Base-by-base conservation (phyloP, 192 early-diverging fungal genomes). In the Mycoemilia scoparia region DNA sequence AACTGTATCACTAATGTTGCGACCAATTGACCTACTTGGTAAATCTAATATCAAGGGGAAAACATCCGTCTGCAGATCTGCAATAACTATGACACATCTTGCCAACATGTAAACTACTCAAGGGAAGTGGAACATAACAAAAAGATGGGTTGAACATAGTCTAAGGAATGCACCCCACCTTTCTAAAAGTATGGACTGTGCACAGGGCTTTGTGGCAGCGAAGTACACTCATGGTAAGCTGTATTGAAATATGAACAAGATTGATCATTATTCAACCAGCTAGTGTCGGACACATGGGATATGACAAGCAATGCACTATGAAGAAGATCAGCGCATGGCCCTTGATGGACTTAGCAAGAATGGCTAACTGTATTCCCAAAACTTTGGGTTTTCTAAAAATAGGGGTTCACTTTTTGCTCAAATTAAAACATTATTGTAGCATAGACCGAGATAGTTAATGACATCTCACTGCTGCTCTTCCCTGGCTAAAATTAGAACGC, bases 31-130 rank as follows among this genome's bases (percentile, higher is more conserved):
- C 49, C 59, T 62, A 20, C 38, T 62, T 38, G 45, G 45, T 4
- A 41, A 38, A 11, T 52, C 37, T 7, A 39, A 49, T 2, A 50
- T 56, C 4, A 54, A 54, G 24, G 43, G 31, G 26, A 46, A 62
- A 23, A 18, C 32, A 3, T 24, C 22, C 24, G 54, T 56, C 3
- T 62, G 59, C 31, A 24, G 54, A 14, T 56, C 59, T 21, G 49
- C 49, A 34, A 25, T 56, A 10, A 38, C 57, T 26, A 56, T 62
- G 53, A 62, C 53, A 52, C 59, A 62, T 21, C 26, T 62, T 41
- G 59, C 54, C 30, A 62, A 62, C n/a, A 49, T 49, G 2, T 41
- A 45, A 0, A 49, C 52, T n/a, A 32, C 32, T 38, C 42, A 39
- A 12, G 28, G 33, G 1, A 33, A 62, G 25, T 40, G 51, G 38